Conservation (phyloP, 257 asterid species). For the Craterostigma plantagineum region DNA sequence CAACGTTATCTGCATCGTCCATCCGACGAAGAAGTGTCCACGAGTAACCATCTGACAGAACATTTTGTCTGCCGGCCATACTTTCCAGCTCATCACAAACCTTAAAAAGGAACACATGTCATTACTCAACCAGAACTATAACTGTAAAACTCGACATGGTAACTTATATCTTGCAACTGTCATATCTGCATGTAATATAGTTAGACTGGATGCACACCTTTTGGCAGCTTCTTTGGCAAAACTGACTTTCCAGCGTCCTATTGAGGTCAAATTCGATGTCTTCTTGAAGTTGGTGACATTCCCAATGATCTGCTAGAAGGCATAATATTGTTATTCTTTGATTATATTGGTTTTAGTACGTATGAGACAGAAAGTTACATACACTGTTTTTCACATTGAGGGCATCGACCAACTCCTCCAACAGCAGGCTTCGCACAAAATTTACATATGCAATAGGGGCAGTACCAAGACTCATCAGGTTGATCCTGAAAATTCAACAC, state of each 20-base stretch:
- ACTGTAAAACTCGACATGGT: no score
- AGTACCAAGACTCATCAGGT: no score
- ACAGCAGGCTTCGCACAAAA: no score
- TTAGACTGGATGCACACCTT: slow-evolving; percentile 15
- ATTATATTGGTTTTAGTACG: no score
- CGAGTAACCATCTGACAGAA: no score
- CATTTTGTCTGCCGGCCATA: no score
- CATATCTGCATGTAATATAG: neutral
- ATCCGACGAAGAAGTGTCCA: no score
- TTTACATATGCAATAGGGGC: no score
- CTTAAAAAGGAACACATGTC: neutral
- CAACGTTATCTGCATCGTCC: slow-evolving; percentile 2
- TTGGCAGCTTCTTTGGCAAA: slow-evolving; percentile 24
- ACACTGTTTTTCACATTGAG: neutral
- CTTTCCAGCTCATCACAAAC: no score
- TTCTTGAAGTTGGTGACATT: slow-evolving; percentile 21
- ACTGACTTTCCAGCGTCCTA: slow-evolving; percentile 17
- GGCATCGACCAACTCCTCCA: no score
- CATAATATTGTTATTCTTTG: no score
- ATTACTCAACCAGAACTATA: neutral
- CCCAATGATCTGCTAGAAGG: slow-evolving; percentile 28
- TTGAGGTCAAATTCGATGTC: slow-evolving; percentile 19
- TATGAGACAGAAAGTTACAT: neutral
- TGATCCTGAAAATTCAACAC: no score
- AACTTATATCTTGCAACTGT: neutral